Base-by-base conservation (phyloP, 768 basidiomycete species). In the Psilocybe cubensis region DNA sequence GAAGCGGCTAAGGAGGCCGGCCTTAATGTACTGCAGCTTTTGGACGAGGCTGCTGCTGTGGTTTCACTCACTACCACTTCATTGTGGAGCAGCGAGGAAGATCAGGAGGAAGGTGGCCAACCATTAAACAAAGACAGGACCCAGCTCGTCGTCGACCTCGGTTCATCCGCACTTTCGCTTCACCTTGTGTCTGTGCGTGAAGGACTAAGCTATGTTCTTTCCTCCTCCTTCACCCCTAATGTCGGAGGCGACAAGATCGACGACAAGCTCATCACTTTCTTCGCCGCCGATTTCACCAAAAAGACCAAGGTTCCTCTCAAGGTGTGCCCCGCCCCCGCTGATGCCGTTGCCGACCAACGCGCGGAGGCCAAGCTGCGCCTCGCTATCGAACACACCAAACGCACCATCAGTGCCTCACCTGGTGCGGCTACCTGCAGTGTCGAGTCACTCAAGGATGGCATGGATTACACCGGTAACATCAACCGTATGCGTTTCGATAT, bases 281-380 rank as follows among this genome's bases (percentile, higher is more conserved):
- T 89, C 72, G 87, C 91, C 52, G 87, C 94, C 69, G 96, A 99
- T 62, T 99, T 99, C 73, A 92, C 91, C 48, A 98, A 98, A 76
- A 99, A 97, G 78, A 95, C 90, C 17, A 94, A 92, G 72, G 83
- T 83, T 21, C 76, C 87, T 0, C 78, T 97, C 41, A 74, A 81
- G 8, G 80, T 94, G 14, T 83, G 78, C 52, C 87, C 88, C 1
- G 75, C 88, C 4, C 76, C 89, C 1, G 74, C 88, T 4, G 76
- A 61, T 29, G 24, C 59, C 20, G 54, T 59, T 24, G 59, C 54
- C 1, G 91, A 95, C 73, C 80, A 85, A 66, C 91, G 97, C 21
- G 92, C 96, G 0, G 89, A 94, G 66, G 92, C 94, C n/a, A 96
- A 96, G 69, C 85, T 99, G 24, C 84, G 90, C 9, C 85, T 98